These are phyloP conservation scores for Xylaria flabelliformis DNA, from an alignment of 495 filamentous ascomycete genomes.

Conservation along the genomic window DNA sequence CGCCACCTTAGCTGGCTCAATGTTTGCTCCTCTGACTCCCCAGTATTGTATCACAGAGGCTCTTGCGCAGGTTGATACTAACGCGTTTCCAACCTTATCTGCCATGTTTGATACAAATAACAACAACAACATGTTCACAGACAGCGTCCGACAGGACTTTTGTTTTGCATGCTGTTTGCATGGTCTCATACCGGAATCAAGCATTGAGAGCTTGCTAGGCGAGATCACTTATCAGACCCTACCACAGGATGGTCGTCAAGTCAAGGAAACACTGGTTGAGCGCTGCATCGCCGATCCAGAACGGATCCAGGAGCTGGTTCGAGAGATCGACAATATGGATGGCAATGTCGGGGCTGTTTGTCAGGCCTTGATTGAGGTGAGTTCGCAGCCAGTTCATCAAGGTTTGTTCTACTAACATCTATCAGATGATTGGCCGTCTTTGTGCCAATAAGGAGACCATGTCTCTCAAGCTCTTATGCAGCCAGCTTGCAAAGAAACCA, in stretches of 20 bases:
- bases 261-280: slow-evolving; percentile 75
- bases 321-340: slow-evolving; percentile 88
- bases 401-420: not conserved
- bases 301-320: slow-evolving; percentile 73
- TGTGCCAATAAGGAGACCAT: slow-evolving; percentile 89
- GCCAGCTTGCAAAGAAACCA: slow-evolving; percentile 77
- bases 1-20: slow-evolving; percentile 61
- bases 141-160: slow-evolving; percentile 88
- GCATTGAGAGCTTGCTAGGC: slow-evolving; percentile 80
- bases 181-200: slow-evolving; percentile 75
- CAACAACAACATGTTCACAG: slow-evolving; percentile 72
- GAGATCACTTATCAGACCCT: slow-evolving; percentile 85
- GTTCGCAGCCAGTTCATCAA: not conserved
- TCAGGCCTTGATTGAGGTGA: slow-evolving; percentile 78
- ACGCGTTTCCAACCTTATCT: slow-evolving; percentile 80
- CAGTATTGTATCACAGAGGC: slow-evolving; percentile 84
- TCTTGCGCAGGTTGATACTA: slow-evolving; percentile 74
- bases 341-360: slow-evolving; percentile 93
- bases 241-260: slow-evolving; percentile 75
- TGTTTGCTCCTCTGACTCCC: slow-evolving; percentile 69
- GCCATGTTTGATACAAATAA: slow-evolving; percentile 74
- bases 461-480: slow-evolving; percentile 85
- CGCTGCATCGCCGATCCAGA: slow-evolving; percentile 76
- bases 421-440: slow-evolving; percentile 74
- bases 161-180: slow-evolving; percentile 91